A percentile compares a stretch with the other conserved stretches of the same genome.
These are phyloP conservation scores for Trichophaea hybrida DNA, from an alignment of 2,329 filamentous ascomycete species.

Conservation along the genomic window DNA sequence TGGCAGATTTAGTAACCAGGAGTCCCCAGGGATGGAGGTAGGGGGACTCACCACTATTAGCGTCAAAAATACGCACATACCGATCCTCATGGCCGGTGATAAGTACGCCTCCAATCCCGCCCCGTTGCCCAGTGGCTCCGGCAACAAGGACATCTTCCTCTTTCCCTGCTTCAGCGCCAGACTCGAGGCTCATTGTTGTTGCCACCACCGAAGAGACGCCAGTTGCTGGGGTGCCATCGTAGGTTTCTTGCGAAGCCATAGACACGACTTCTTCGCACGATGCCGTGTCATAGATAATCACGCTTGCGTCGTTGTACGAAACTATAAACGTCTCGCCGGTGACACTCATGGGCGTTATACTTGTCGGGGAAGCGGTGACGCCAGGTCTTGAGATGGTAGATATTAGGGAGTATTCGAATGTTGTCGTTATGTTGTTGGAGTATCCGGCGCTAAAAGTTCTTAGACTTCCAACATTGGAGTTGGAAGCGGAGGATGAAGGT, in stretches of 20 bases:
- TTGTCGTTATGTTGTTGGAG: constrained; percentile 37
- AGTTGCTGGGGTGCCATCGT: constrained; percentile 69
- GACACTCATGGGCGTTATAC: constrained; percentile 74
- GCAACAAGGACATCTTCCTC: constrained; percentile 63
- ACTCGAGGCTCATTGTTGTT: constrained; percentile 66
- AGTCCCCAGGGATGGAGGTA: neutral
- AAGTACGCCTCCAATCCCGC: constrained; percentile 78
- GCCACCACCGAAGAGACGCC: constrained; percentile 85
- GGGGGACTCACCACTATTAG: constrained; percentile 73
- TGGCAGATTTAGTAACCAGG: constrained; percentile 12
- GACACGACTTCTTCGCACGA: constrained; percentile 80
- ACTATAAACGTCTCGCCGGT: constrained; percentile 84
- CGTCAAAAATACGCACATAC: constrained; percentile 94
- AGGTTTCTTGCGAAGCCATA: constrained; percentile 91
- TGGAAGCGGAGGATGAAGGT: constrained; percentile 28
- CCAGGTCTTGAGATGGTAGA: constrained; percentile 67
- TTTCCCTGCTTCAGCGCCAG: constrained; percentile 46
- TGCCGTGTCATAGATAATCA: constrained; percentile 82
- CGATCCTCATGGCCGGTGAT: constrained; percentile 95
- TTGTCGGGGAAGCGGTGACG: constrained; percentile 64
- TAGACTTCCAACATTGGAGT: constrained; percentile 5
- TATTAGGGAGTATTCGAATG: constrained; percentile 71
- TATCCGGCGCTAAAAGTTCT: constrained; percentile 4
- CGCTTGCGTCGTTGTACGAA: constrained; percentile 76
- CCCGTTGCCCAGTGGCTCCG: constrained; percentile 68